Percentiles rank a stretch among this genome's conserved stretches.
phyloP scores from a whole-genome alignment of 345 rosid genomes.

The Lumnitzera littorea region DNA sequence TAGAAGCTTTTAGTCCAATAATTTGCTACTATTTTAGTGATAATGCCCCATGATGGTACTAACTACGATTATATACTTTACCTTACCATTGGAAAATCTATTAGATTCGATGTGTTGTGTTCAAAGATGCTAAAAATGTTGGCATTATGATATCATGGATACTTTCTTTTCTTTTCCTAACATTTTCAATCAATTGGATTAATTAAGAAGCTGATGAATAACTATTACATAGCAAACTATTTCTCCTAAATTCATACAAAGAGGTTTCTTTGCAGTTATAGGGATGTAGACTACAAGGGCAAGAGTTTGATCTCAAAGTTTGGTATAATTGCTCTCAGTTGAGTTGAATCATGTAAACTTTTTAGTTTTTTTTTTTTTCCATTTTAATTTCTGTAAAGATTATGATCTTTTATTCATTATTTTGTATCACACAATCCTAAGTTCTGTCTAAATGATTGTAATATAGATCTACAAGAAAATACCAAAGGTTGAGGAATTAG shows the following conservation, averaged over 20 bases:
- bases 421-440: background rate
- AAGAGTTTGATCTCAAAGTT: constrained; percentile 84
- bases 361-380: no score
- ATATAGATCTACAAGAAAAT: constrained; percentile 76
- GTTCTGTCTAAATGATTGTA: background rate
- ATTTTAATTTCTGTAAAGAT: no score
- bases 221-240: constrained; percentile 52
- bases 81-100: no score
- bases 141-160: constrained; percentile 19
- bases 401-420: no score
- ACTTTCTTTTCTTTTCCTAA: constrained; percentile 5
- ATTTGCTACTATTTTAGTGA: no score
- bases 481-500: constrained; percentile 66
- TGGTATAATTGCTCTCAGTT: background rate
- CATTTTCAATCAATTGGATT: constrained; percentile 9
- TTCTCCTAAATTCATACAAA: constrained; percentile 71
- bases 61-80: no score
- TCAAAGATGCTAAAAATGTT: constrained; percentile 68
- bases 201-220: background rate
- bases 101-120: constrained; percentile 48
- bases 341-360: no score
- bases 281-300: constrained; percentile 78
- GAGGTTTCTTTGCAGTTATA: constrained; percentile 83
- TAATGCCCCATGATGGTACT: no score
- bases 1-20: no score